Percentiles rank a stretch among this genome's conserved stretches.
phyloP scores from a whole-genome alignment of 2,329 filamentous ascomycete genomes.

The Sclerotiophoma versabilis region DNA sequence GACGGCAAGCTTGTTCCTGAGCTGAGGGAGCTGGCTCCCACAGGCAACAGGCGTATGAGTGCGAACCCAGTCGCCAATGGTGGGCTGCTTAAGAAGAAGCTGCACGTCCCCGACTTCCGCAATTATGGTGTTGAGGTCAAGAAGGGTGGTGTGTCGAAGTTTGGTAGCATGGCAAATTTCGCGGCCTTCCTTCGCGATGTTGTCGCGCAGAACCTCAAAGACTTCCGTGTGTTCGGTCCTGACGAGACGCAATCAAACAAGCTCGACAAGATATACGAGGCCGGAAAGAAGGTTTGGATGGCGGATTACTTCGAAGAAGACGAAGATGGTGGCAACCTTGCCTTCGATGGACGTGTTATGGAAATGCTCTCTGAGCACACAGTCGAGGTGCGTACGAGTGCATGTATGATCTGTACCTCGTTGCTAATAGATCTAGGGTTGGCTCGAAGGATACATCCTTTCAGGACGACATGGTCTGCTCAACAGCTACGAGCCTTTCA shows the following conservation, averaged over 20 bases:
- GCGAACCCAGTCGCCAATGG: conserved; percentile 80
- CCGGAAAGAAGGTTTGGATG: conserved; percentile 81
- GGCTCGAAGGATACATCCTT: conserved; percentile 80
- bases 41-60: conserved; percentile 73
- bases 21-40: conserved; percentile 69
- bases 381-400: conserved; percentile 61
- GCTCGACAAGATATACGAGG: conserved; percentile 73
- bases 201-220: conserved; percentile 67
- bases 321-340: conserved; percentile 74
- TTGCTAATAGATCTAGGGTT: conserved; percentile 49
- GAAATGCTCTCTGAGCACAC: conserved; percentile 86
- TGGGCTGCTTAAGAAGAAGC: conserved; percentile 69
- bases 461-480: conserved; percentile 78
- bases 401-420: background rate
- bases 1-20: conserved; percentile 69
- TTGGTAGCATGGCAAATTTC: conserved; percentile 74
- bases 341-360: conserved; percentile 75
- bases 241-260: conserved; percentile 87
- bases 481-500: conserved; percentile 84
- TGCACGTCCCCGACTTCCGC: conserved; percentile 74
- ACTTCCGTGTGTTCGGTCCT: conserved; percentile 79
- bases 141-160: conserved; percentile 63
- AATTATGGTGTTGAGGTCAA: conserved; percentile 70
- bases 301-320: conserved; percentile 81
- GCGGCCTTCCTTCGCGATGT: conserved; percentile 72